These are phyloP conservation scores for Blastobotrys buckinghamii DNA, from an alignment of 1,139 yeast genomes.

Conservation along the genomic window DNA sequence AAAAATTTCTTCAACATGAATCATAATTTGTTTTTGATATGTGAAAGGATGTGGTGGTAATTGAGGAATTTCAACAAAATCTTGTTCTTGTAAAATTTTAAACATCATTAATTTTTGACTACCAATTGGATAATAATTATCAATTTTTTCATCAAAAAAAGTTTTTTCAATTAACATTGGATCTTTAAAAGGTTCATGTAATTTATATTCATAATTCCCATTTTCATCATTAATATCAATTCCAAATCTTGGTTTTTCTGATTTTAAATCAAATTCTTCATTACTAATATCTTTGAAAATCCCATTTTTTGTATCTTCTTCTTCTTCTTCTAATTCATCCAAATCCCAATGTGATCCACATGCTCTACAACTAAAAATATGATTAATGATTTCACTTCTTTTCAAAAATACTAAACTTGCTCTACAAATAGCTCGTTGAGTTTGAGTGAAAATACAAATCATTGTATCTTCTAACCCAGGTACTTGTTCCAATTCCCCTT, in stretches of 20 bases:
- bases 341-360: not conserved
- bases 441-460: not conserved
- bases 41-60: not conserved
- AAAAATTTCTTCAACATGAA: not conserved
- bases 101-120: not conserved
- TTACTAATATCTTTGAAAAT: not conserved
- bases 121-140: not conserved
- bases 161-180: not conserved
- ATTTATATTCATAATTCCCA: not conserved
- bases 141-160: not conserved
- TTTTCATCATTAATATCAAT: not conserved
- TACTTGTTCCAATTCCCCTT: not conserved
- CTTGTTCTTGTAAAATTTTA: not conserved
- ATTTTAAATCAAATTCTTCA: not conserved
- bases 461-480: not conserved
- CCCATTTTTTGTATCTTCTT: not conserved
- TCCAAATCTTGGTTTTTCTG: not conserved
- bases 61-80: not conserved
- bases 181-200: not conserved
- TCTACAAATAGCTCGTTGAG: not conserved
- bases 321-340: not conserved
- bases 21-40: not conserved
- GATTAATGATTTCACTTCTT: not conserved
- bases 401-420: not conserved
- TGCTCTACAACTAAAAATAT: not conserved